Evolutionary conservation across 164 flowering plant genomes (phyloP).

Genomic region (Piper betle): DNA sequence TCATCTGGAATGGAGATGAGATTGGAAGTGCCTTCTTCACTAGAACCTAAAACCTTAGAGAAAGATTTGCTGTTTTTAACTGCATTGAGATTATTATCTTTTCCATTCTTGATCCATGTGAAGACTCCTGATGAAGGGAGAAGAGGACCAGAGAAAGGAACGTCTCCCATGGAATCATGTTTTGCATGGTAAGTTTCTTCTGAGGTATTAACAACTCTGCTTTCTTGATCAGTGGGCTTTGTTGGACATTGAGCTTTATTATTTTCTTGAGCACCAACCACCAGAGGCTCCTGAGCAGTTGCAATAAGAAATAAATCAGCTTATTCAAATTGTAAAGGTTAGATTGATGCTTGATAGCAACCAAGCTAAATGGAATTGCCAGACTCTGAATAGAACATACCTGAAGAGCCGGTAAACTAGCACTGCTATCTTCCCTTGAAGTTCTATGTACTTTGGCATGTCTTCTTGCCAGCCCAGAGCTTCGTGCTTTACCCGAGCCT

Average conservation of each 20-base stretch:
- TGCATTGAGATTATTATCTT: conserved; percentile 32
- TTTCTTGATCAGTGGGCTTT: conserved; percentile 6
- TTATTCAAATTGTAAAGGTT: neutral
- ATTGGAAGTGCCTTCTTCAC: conserved; percentile 25
- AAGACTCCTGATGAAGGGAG: conserved; percentile 59
- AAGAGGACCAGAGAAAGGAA: conserved; percentile 77
- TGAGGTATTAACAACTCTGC: conserved; percentile 14
- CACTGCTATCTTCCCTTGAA: conserved; percentile 26
- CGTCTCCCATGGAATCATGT: conserved; percentile 75
- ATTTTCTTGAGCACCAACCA: conserved; percentile 7
- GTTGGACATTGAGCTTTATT: conserved; percentile 10
- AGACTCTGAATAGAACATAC: neutral
- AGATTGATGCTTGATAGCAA: neutral
- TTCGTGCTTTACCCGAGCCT: conserved; percentile 25
- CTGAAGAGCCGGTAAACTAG: conserved; percentile 9
- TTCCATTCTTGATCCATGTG: conserved; percentile 78
- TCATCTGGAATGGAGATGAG: conserved; percentile 21
- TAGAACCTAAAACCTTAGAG: conserved; percentile 40
- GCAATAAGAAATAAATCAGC: neutral
- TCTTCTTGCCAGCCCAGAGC: conserved; percentile 29
- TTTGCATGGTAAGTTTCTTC: conserved; percentile 51
- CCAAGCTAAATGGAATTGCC: neutral
- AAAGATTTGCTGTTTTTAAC: conserved; percentile 56
- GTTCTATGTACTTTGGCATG: conserved; percentile 25
- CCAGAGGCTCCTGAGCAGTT: conserved; percentile 17